Conservation (phyloP, 495 filamentous ascomycete species). For the Aspergillus sclerotiicarbonarius region DNA sequence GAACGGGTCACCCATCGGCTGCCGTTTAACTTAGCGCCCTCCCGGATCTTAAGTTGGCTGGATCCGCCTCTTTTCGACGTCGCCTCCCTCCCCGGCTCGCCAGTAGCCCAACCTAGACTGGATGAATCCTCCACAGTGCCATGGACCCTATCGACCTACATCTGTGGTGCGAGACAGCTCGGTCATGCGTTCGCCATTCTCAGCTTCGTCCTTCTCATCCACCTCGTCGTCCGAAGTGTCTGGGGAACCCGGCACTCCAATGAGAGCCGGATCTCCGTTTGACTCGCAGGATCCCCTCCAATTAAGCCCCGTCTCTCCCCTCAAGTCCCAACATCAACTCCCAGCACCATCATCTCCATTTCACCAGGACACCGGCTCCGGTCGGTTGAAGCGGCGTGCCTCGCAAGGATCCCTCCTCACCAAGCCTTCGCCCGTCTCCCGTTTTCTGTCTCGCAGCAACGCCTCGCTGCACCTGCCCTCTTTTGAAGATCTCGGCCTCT, state of each 20-base stretch:
- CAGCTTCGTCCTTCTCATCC: slow-evolving; percentile 10
- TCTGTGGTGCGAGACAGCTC: slow-evolving; percentile 26
- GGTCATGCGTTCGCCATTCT: slow-evolving; percentile 30
- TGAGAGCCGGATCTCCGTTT: slow-evolving; percentile 13
- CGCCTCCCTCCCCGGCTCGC: slow-evolving; percentile 7
- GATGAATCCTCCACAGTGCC: slow-evolving; percentile 38
- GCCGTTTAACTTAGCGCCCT: not conserved
- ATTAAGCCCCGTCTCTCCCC: slow-evolving; percentile 21
- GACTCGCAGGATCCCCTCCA: slow-evolving; percentile 17
- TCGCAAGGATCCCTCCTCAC: slow-evolving; percentile 42
- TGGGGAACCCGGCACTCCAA: slow-evolving; percentile 14
- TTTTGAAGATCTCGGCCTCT: slow-evolving; percentile 38
- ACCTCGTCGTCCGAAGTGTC: slow-evolving; percentile 15
- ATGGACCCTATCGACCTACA: slow-evolving; percentile 37
- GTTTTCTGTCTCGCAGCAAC: slow-evolving; percentile 41
- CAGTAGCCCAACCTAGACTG: slow-evolving; percentile 21
- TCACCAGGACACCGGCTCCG: slow-evolving; percentile 16
- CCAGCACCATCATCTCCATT: slow-evolving; percentile 15
- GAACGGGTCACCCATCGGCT: too few species aligned
- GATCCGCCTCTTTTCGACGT: slow-evolving; percentile 5
- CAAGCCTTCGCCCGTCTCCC: slow-evolving; percentile 40
- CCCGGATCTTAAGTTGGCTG: not conserved
- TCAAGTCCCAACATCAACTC: slow-evolving; percentile 10
- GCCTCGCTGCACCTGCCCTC: slow-evolving; percentile 40
- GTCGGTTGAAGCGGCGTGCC: slow-evolving; percentile 38